Evolutionary conservation across 2,329 filamentous ascomycete genomes (phyloP), one percentile per base, ranked within the genome.

Genomic region (Exophiala spinifera): DNA sequence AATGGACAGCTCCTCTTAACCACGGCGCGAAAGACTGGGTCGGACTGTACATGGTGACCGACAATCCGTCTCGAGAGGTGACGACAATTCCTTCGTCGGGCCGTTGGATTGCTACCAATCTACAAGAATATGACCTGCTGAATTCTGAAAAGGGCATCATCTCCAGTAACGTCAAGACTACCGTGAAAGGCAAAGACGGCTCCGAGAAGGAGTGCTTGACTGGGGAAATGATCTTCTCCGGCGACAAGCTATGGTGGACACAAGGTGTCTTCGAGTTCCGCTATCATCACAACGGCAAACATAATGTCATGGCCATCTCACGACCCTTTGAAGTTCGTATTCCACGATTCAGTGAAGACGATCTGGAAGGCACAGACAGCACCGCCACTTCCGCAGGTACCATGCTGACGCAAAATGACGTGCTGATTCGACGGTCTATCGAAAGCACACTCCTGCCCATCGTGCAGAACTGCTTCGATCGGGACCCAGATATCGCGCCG

Each of bases 181-280:
- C 76, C 0, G 75, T 72, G 14, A 65, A 69, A 0, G 63, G 71
- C 4, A 34, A 55, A 19, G 36, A 49, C 23, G 37, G 71, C 72
- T 23, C 61, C 73, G 61, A 74, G 74, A 72, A 15, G 39, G 79
- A 88, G 53, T 79, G 85, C 61, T 81, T 89, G 3, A 79, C 82
- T 11, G 94, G 94, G 40, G 90, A 96, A 69, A 86, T 97, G 66
- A 72, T 89, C 11, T 97, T 99, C 67, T 79, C 85, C 8, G 91
- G 94, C 45, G 91, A 97, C 74, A 96, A 95, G 73, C 80, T 96
- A 2, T 99, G 90, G 86, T 99, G 94, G 94, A 95, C 88, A 0
- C 88, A 92, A 57, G 94, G 94, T 51, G 88, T 95, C 2, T 99
- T 96, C 67, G 94, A 99, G 67, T 95, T 99, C 76, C 85, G 94